Base-by-base conservation (phyloP, 257 asterid species). In the Galeopsis tetrahit region DNA sequence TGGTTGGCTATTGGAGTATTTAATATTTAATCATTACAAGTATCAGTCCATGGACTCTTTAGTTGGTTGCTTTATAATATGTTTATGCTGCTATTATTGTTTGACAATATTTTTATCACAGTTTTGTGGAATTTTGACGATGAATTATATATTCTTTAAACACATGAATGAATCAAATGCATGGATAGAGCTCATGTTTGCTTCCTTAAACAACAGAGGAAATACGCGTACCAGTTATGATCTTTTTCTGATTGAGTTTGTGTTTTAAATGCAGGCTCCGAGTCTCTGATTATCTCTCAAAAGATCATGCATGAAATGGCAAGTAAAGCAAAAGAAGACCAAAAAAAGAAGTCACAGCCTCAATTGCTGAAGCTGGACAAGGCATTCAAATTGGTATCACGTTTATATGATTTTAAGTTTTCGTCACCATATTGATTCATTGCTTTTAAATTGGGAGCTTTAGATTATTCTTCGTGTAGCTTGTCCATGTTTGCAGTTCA, bases 321-420 rank as follows among this genome's bases (percentile, higher is more conserved):
- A 38, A 81, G 77, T 72, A 61, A 17, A 58, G 36, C 72, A 1
- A 74, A 63, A 63, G 85, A 82, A 67, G 82, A 77, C 65, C 68
- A 82, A 3, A 89, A 83, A 69, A 84, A 85, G 75, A 66, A 79
- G 44, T 10, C 81, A 21, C 73, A 62, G 63, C 92, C 88, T 74
- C 89, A 78, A 62, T 17, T 92, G 75, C 82, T 92, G 82, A 82
- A 74, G 79, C 52, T 87, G 81, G 65, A 88, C 63, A 76, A 61
- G 72, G 95, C 89, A 66, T 78, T 82, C 78, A 89, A 88, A 86
- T 61, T 88, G 95, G 97, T 92, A 70, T 8, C 38, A 13, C 9
- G 21, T 62, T 61, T 6, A 21, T 21, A 46, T 2, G 28, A 39
- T 38, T 36, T 48, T 33, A 69, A 9, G 13, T 69, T 78, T 15